These are phyloP conservation scores for Saururus chinensis DNA, from an alignment of 164 flowering plant species.

Conservation along the genomic window DNA sequence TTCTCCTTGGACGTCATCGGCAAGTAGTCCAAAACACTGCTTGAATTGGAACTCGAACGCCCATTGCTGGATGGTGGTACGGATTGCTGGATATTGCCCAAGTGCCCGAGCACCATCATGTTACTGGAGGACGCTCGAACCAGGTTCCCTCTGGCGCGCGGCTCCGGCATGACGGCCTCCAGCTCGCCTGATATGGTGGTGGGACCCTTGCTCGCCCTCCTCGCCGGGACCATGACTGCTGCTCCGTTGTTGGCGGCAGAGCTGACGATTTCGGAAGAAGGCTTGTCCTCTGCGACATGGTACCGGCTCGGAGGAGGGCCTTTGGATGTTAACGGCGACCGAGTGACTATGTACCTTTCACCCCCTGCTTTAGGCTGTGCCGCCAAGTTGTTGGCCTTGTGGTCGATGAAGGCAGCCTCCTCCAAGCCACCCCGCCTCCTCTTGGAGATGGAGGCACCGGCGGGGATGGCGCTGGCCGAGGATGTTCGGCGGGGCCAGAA, in stretches of 20 bases:
- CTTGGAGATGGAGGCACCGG: conserved; percentile 21
- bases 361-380: neutral
- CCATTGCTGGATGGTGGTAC: conserved; percentile 9
- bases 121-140: conserved; percentile 84
- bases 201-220: conserved; percentile 34
- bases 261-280: conserved; percentile 9
- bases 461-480: neutral
- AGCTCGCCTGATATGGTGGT: conserved; percentile 69
- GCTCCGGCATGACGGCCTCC: conserved; percentile 56
- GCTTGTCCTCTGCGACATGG: conserved; percentile 16
- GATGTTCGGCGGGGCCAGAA: conserved; percentile 16
- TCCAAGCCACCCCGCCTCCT: conserved; percentile 31
- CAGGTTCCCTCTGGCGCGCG: conserved; percentile 34
- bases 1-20: conserved; percentile 33
- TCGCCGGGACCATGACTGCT: neutral
- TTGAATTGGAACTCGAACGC: conserved; percentile 3
- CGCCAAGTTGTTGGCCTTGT: neutral
- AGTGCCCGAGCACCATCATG: conserved; percentile 56
- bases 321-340: conserved; percentile 1
- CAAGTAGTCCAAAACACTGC: conserved; percentile 25
- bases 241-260: neutral
- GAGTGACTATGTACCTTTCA: neutral
- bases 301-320: neutral
- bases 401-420: conserved; percentile 18
- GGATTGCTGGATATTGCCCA: conserved; percentile 67